A percentile compares a stretch with the other conserved stretches of the same genome.
Evolutionary conservation across 2,329 filamentous ascomycete species (phyloP).

Genomic region (Neofusicoccum ribis): DNA sequence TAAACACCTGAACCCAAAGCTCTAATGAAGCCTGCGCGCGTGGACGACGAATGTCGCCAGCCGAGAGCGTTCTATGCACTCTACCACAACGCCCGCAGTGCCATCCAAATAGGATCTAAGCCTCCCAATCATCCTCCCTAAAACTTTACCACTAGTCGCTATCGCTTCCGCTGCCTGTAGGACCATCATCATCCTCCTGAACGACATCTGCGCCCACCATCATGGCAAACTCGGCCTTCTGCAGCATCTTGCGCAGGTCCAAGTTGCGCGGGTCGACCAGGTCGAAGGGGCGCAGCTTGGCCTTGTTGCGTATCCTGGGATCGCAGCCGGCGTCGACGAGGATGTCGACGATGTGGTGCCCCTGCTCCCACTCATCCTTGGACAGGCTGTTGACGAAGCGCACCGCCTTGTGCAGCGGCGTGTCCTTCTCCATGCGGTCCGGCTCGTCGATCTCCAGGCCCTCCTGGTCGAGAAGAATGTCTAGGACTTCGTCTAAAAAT

Average conservation of each 20-base stretch:
- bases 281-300: conserved; percentile 68
- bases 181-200: conserved; percentile 47
- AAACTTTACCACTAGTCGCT: conserved; percentile 33
- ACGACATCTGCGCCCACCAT: conserved; percentile 50
- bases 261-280: conserved; percentile 71
- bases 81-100: conserved; percentile 6
- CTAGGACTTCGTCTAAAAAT: conserved; percentile 70
- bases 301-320: conserved; percentile 67
- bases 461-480: conserved; percentile 78
- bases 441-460: conserved; percentile 82
- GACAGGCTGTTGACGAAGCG: conserved; percentile 72
- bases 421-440: conserved; percentile 71
- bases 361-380: conserved; percentile 62
- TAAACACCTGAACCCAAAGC: conserved; percentile 2
- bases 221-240: conserved; percentile 69
- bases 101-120: conserved; percentile 12
- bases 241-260: conserved; percentile 62
- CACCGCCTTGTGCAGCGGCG: conserved; percentile 76
- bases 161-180: conserved; percentile 51
- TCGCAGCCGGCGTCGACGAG: conserved; percentile 78
- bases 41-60: background rate
- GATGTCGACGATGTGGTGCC: conserved; percentile 70
- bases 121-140: background rate
- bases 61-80: conserved; percentile 6
- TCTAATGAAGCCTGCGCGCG: background rate